Evolutionary conservation across 2,329 filamentous ascomycete genomes (phyloP).

Genomic region (Neopestalotiopsis clavispora): DNA sequence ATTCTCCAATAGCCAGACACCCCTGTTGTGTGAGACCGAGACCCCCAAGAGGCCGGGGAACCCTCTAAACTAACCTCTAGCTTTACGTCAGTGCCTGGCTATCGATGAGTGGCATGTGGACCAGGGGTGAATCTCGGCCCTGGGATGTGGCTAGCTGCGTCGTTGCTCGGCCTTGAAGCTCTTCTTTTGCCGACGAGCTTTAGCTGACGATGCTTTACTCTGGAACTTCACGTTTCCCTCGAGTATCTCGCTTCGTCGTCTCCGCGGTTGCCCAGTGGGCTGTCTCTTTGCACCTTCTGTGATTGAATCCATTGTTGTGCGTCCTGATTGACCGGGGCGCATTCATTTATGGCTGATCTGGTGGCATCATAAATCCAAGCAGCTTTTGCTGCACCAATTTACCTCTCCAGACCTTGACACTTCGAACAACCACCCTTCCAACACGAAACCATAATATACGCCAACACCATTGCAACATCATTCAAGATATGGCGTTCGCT

Average conservation of each 20-base stretch:
- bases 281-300: background rate
- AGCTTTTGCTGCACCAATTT: slow-evolving; percentile 31
- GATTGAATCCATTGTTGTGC: background rate
- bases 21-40: background rate
- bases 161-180: slow-evolving; percentile 9
- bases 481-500: slow-evolving; percentile 27
- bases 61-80: background rate
- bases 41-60: background rate
- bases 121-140: slow-evolving; percentile 11
- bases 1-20: background rate
- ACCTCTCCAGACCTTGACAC: slow-evolving; percentile 11
- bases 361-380: slow-evolving; percentile 29
- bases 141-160: slow-evolving; percentile 4
- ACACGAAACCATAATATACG: slow-evolving; percentile 8
- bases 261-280: slow-evolving; percentile 1
- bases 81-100: slow-evolving; percentile 14
- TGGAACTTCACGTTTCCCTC: slow-evolving; percentile 5
- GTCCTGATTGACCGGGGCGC: slow-evolving; percentile 16
- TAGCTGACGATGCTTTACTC: slow-evolving; percentile 6
- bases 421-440: slow-evolving; percentile 20
- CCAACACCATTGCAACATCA: slow-evolving; percentile 13
- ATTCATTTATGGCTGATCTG: slow-evolving; percentile 31
- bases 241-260: background rate
- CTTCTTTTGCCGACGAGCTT: slow-evolving; percentile 10
- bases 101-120: slow-evolving; percentile 7